Evolutionary conservation across 345 rosid genomes (phyloP).

Genomic region (Geranium rotundifolium): DNA sequence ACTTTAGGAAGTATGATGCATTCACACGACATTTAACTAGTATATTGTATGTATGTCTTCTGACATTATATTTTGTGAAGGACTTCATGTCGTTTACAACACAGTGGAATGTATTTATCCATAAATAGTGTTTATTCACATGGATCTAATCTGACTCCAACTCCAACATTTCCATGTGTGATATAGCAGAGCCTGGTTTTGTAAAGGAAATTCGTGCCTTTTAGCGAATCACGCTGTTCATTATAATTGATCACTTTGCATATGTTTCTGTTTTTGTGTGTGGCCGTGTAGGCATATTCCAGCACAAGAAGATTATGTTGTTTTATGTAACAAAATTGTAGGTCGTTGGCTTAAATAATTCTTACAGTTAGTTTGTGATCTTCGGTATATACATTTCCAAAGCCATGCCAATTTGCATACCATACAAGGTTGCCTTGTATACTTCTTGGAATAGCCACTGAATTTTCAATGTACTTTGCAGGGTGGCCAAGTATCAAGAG

Average conservation of each 20-base stretch:
- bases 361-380: not conserved
- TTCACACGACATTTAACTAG: not conserved
- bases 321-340: no score
- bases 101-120: not conserved
- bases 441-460: not conserved
- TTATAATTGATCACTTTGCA: no score
- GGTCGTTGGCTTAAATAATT: not conserved
- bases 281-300: no score
- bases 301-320: no score
- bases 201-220: no score
- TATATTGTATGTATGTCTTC: not conserved
- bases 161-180: no score
- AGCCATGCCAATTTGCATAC: not conserved
- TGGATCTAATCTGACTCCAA: no score
- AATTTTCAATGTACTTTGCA: slow-evolving; percentile 24
- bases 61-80: not conserved
- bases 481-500: slow-evolving; percentile 90
- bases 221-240: no score
- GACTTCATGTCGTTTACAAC: not conserved
- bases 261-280: no score
- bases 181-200: no score
- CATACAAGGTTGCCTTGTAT: not conserved
- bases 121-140: not conserved
- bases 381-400: not conserved
- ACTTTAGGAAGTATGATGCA: not conserved